Conservation (phyloP, 345 rosid species). For the Salix brachista region DNA sequence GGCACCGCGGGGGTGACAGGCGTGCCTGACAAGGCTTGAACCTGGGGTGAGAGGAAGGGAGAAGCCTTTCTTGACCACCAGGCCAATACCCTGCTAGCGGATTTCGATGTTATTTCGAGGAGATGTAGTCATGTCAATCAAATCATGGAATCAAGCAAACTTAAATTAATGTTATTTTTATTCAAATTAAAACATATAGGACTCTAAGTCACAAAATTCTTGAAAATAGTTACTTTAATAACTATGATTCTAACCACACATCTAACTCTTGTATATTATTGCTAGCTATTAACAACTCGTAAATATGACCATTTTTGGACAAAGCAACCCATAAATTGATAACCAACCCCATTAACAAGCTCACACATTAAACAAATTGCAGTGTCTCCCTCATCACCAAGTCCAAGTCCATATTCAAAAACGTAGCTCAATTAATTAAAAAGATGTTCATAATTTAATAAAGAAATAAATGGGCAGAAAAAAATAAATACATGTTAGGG, state of each 20-base stretch:
- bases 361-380: neutral
- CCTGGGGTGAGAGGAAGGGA: no score
- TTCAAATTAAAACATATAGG: no score
- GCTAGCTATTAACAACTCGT: neutral
- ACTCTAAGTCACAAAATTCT: no score
- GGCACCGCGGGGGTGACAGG: no score
- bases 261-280: neutral
- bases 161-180: no score
- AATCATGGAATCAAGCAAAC: no score
- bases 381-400: neutral
- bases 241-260: neutral
- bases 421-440: neutral
- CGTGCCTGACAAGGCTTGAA: no score
- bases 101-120: no score
- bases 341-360: neutral
- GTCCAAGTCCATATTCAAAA: slow-evolving; percentile 2
- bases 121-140: no score
- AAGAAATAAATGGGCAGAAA: neutral
- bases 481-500: neutral
- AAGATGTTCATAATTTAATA: neutral
- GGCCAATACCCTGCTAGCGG: no score
- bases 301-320: neutral
- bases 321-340: neutral
- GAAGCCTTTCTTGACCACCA: no score
- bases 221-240: no score